These are phyloP conservation scores for Avena eriantha DNA, from an alignment of 176 grass and related monocot species.

Conservation along the genomic window DNA sequence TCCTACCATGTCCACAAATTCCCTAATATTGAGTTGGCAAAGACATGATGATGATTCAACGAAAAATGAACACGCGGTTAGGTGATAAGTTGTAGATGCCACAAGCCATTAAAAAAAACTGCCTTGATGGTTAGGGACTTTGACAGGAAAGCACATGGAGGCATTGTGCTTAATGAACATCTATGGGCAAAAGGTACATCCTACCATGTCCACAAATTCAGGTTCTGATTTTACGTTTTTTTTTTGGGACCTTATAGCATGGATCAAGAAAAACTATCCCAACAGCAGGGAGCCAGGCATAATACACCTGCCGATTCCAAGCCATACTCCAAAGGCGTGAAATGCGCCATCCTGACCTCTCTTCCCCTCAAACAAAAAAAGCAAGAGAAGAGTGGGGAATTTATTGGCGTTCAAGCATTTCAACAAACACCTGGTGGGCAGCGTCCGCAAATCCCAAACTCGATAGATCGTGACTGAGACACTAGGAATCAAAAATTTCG, in stretches of 20 bases:
- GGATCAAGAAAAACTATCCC: background rate
- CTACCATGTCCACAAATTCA: background rate
- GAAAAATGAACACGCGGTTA: background rate
- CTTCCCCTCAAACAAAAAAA: background rate
- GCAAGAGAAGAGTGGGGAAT: background rate
- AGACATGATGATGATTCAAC: background rate
- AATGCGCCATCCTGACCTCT: background rate
- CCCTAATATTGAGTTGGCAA: slow-evolving; percentile 1
- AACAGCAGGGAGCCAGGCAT: background rate
- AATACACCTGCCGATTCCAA: background rate
- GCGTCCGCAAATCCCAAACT: background rate
- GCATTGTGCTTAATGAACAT: background rate
- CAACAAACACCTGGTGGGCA: background rate
- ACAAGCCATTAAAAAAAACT: background rate
- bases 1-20: background rate
- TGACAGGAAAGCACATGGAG: background rate
- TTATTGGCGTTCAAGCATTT: background rate
- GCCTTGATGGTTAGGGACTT: background rate
- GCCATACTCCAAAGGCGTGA: background rate
- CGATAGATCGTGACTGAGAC: background rate
- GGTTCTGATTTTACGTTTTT: background rate
- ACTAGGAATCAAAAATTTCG: background rate
- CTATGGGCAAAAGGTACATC: background rate
- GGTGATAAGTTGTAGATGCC: background rate
- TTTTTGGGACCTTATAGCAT: background rate